Conservation (phyloP, 2,329 filamentous ascomycete species). For the Sclerotiophoma versabilis region DNA sequence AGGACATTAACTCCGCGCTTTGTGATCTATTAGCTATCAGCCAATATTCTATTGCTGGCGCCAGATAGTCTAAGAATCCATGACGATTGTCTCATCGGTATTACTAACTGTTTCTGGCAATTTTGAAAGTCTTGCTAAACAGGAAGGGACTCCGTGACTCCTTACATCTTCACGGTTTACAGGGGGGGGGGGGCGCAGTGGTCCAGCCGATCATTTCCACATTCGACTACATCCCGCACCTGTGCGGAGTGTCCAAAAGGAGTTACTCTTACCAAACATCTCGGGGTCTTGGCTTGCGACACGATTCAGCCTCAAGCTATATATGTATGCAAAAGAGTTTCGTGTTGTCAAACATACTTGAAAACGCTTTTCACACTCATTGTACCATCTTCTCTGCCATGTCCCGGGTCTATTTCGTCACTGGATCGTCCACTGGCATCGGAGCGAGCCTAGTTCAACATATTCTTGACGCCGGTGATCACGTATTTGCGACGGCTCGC, state of each 20-base stretch:
- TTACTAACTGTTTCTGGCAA: background rate
- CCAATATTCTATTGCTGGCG: background rate
- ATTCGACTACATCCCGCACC: background rate
- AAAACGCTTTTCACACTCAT: background rate
- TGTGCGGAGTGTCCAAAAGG: background rate
- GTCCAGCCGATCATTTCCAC: background rate
- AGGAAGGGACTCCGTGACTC: background rate
- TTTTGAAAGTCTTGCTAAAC: background rate
- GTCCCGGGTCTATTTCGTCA: conserved; percentile 12
- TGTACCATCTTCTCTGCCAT: background rate
- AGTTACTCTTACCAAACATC: background rate
- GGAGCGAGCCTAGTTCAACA: conserved; percentile 51
- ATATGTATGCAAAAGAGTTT: background rate
- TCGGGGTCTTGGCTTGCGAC: background rate
- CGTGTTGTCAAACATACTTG: background rate
- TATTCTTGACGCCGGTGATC: conserved; percentile 48
- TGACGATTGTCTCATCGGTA: too few species aligned
- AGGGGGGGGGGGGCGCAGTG: background rate
- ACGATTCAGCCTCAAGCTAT: background rate
- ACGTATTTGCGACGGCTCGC: conserved; percentile 58
- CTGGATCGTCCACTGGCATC: conserved; percentile 59
- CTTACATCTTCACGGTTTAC: background rate
- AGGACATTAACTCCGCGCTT: background rate
- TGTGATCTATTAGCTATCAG: background rate
- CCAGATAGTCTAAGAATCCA: too few species aligned